Evolutionary conservation across 208 protist species (phyloP), one percentile per base, ranked within the genome.

Genomic region (Leishmania arabica): DNA sequence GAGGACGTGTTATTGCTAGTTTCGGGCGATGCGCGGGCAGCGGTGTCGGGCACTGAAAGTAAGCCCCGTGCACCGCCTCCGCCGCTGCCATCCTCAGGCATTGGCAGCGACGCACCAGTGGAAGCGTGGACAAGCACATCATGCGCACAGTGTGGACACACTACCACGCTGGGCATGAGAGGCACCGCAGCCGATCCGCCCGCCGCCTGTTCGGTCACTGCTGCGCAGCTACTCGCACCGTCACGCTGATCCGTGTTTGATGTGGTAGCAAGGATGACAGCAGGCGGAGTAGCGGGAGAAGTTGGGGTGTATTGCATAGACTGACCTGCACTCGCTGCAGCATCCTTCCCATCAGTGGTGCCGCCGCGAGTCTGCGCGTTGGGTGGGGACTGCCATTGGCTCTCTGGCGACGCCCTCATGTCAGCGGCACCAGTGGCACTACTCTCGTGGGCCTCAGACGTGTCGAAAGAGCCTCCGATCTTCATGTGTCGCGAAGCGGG

Each of bases 101-200:
- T 49, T 27, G 68, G 17, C 40, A 49, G 17, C 8, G 13, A 17
- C 68, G n/a, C 21, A 31, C 68, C 68, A 8, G 78, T 27, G 17
- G n/a, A 3, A 17, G 9, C n/a, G 34, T 47, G 7, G 42, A 60
- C 4, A 58, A 27, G 54, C 42, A 83, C 74, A 24, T 49, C 74
- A 54, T 75, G 74, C 19, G 51, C 31, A 58, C 80, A 83, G 54
- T 83, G 40, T 42, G 80, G 80, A 56, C 80, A 83, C 42, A 79
- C 42, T 15, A 75, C 70, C 45, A 54, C 45, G 13, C 70, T 56
- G 42, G 70, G 21, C 27, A 60, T 8, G 11, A n/a, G 21, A 17
- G 42, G 42, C 40, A 49, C 21, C 40, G 40, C 17, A 37, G 51
- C 53, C 31, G 31, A 24, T 62, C 19, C 34, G 2, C 34, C 15